Conservation (phyloP, 495 filamentous ascomycete genomes). For the Symbiotaphrina buchneri region DNA sequence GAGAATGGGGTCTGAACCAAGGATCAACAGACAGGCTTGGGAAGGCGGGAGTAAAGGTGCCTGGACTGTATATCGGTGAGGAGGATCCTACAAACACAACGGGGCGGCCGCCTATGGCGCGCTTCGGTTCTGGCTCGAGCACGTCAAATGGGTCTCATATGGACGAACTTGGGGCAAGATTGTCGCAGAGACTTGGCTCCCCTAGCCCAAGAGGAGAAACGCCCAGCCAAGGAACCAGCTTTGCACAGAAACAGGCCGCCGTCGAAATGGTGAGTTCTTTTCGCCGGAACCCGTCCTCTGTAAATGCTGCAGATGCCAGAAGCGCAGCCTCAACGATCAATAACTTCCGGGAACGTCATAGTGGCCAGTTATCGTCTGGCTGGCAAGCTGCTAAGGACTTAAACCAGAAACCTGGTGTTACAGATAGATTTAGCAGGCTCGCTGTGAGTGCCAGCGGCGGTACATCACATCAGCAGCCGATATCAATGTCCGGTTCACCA, state of each 20-base stretch:
- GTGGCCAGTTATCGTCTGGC: slow-evolving; percentile 46
- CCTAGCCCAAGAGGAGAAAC: no score
- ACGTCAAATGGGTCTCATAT: no score
- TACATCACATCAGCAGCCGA: no score
- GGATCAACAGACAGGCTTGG: slow-evolving; percentile 42
- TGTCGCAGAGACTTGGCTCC: no score
- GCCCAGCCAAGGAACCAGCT: slow-evolving; percentile 28
- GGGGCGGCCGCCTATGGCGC: no score
- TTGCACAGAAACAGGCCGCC: slow-evolving; percentile 37
- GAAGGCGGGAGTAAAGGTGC: slow-evolving; percentile 62
- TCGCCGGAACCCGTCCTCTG: slow-evolving; percentile 30
- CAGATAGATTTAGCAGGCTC: slow-evolving; percentile 7
- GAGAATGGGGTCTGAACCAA: slow-evolving; percentile 36
- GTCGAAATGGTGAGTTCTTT: slow-evolving; percentile 30
- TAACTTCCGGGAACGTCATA: slow-evolving; percentile 52
- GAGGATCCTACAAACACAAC: no score
- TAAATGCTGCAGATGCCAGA: slow-evolving; percentile 29
- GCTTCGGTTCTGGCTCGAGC: no score
- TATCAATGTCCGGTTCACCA: not conserved
- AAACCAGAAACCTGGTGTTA: slow-evolving; percentile 26
- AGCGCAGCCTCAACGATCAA: slow-evolving; percentile 34
- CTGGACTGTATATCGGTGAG: slow-evolving; percentile 49
- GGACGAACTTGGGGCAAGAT: no score
- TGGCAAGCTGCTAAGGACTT: slow-evolving; percentile 32
- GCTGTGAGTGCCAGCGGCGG: not conserved